Conservation (phyloP, 2,329 filamentous ascomycete species). For the Epichloe uncinata region DNA sequence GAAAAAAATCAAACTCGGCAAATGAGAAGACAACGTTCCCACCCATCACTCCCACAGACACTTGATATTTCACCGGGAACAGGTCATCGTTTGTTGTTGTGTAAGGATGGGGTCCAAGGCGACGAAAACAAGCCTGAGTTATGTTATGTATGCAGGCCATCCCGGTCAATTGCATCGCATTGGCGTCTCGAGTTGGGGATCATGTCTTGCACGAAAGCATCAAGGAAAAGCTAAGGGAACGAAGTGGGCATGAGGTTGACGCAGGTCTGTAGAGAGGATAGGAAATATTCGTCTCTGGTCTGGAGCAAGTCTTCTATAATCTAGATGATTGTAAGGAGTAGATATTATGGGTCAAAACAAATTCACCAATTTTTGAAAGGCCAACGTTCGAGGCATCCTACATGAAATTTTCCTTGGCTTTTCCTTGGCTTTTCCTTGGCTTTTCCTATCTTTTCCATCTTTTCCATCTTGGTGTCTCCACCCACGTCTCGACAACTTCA, state of each 20-base stretch:
- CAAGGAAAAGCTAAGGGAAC: neutral
- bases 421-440: too few species aligned
- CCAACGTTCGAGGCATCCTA: too few species aligned
- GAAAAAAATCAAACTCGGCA: neutral
- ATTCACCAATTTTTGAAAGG: too few species aligned
- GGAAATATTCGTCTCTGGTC: too few species aligned
- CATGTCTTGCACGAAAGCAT: conserved; percentile 2
- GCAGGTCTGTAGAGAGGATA: too few species aligned
- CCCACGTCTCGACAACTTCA: too few species aligned
- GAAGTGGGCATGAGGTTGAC: neutral
- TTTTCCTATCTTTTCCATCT: too few species aligned
- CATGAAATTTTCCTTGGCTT: too few species aligned
- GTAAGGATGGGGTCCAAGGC: neutral
- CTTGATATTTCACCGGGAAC: neutral
- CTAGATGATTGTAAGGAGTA: too few species aligned
- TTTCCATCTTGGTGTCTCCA: too few species aligned
- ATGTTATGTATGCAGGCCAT: conserved; percentile 16
- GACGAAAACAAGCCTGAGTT: neutral
- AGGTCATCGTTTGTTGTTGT: neutral
- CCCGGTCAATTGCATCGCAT: conserved; percentile 24
- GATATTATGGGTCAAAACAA: too few species aligned
- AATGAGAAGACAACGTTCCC: neutral
- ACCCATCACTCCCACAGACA: neutral
- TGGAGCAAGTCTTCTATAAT: too few species aligned
- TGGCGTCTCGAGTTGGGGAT: conserved; percentile 28